Base-by-base conservation (phyloP, 768 basidiomycete species). In the Hygrophoropsis aurantiaca region DNA sequence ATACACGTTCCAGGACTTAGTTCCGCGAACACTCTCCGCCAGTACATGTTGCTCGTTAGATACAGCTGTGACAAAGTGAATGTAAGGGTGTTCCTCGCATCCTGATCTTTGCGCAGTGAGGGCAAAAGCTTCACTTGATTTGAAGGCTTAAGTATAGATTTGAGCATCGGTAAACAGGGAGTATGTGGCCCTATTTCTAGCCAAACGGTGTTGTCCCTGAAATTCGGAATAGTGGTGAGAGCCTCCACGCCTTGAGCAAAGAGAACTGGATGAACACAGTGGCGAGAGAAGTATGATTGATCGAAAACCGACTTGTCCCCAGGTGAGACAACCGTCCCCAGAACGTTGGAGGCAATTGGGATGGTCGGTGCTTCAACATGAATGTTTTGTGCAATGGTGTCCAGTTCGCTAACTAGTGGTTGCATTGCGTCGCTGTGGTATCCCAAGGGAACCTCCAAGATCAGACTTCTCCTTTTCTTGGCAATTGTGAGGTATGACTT, bases 131-230 rank as follows among this genome's bases (percentile, higher is more conserved):
- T 32, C 0, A 59, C 52, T 13, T 66, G 55, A 45, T 69, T 71
- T 9, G 70, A 66, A 3, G 41, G 41, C 48, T 33, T 32, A 64
- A n/a, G 20, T 13, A 49, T 51, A 25, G 53, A n/a, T 58, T 71
- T 74, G 8, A 89, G 57, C 75, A 85, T 77, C 0, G 83, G 76
- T 3, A 86, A 66, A 11, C 74, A 73, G 3, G 73, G 72, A 0
- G 78, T 66, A 51, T 86, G 82, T 10, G 86, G 83, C 2, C 86
- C 81, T 35, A 87, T 73, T 60, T 89, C 87, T 7, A 89, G 68
- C 80, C 81, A 87, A 0, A 70, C 72, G 34, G 70, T 70, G 6
- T 72, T 58, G 11, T 58, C 47, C 34, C 56, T 40, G 21, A 68
- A 48, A 13, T 59, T 61, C 11, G 60, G 19, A 11, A 47, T 50